Base-by-base conservation (phyloP, 2,329 filamentous ascomycete species). In the Penicillium decumbens region DNA sequence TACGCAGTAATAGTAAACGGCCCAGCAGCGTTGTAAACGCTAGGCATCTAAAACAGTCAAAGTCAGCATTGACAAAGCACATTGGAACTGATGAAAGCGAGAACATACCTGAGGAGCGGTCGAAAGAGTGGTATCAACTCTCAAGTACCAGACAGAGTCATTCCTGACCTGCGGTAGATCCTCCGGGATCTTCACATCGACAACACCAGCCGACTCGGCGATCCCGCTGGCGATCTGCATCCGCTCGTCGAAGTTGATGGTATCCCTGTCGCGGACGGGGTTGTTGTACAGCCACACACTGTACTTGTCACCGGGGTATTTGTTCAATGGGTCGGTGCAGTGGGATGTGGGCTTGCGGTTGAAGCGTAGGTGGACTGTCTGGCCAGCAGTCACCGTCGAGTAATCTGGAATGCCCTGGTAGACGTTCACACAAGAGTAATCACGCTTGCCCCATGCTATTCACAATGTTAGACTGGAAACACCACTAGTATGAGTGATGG, bases 381-480 rank as follows among this genome's bases (percentile, higher is more conserved):
- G 53, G 15, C 61, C 63, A 2, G 59, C 44, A 2, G 55, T 46
- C n/a, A 68, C 48, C 10, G 65, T 64, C 3, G 65, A 59, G 51
- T 64, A 55, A 10, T 68, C 65, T 6, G 64, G 64, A 25, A 64
- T 61, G 33, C 65, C 65, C 38, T 67, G 65, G 56, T 56, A 64
- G 46, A 66, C 61, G 39, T 68, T 68, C 24, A 68, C 30, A 38
- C 65, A 67, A 48, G 58, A 20, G 47, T 67, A 68, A 43, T 68
- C 65, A 20, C 65, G 63, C 32, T 66, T 68, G 28, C 65, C 65
- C 65, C 65, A 68, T 1, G 65, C 65, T 68, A 30, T 24, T 44
- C 12, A 13, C 18, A 12, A 24, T 9, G 20, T 53, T 15, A 55
- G 40, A 20, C 2, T 24, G 23, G 8, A 24, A 5, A 1, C 12